phyloP scores from a whole-genome alignment of 2,329 filamentous ascomycete species.

The Colletotrichum spinosum region DNA sequence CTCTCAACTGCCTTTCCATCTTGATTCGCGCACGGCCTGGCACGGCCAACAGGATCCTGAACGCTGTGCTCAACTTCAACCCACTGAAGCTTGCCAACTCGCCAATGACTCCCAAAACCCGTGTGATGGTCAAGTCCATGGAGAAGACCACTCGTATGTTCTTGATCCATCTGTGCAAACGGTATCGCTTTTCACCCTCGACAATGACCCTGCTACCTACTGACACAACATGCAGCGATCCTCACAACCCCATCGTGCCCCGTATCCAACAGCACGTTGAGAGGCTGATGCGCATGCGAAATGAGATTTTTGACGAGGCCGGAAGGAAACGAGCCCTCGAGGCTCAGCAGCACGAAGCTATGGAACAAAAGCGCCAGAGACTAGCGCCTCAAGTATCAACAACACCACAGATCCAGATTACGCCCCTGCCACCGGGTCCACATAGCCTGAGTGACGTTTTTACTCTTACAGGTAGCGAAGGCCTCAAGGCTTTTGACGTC shows the following conservation, averaged over 20 bases:
- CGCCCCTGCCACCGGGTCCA: conserved; percentile 79
- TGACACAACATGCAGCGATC: conserved; percentile 69
- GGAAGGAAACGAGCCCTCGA: conserved; percentile 81
- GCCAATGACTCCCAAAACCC: conserved; percentile 81
- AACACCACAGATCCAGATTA: conserved; percentile 63
- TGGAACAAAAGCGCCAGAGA: conserved; percentile 87
- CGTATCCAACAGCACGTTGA: conserved; percentile 92
- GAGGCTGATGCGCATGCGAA: conserved; percentile 80
- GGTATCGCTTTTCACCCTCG: conserved; percentile 58
- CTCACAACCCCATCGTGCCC: conserved; percentile 77
- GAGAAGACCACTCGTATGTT: conserved; percentile 91
- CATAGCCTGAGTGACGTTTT: conserved; percentile 87
- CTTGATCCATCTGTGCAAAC: conserved; percentile 84
- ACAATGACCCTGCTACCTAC: conserved; percentile 13
- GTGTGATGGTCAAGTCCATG: conserved; percentile 91
- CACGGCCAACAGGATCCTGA: conserved; percentile 87
- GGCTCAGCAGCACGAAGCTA: conserved; percentile 75
- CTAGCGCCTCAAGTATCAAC: conserved; percentile 51
- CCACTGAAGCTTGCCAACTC: conserved; percentile 84
- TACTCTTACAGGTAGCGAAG: conserved; percentile 82
- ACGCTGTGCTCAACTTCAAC: conserved; percentile 89
- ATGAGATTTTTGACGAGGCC: conserved; percentile 83
- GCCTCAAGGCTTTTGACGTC: conserved; percentile 84
- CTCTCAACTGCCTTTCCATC: conserved; percentile 86
- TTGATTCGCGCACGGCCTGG: conserved; percentile 85